Evolutionary conservation across 1,139 yeast genomes (phyloP), one percentile per base, ranked within the genome.

Genomic region (Yamadazyma triangularis): DNA sequence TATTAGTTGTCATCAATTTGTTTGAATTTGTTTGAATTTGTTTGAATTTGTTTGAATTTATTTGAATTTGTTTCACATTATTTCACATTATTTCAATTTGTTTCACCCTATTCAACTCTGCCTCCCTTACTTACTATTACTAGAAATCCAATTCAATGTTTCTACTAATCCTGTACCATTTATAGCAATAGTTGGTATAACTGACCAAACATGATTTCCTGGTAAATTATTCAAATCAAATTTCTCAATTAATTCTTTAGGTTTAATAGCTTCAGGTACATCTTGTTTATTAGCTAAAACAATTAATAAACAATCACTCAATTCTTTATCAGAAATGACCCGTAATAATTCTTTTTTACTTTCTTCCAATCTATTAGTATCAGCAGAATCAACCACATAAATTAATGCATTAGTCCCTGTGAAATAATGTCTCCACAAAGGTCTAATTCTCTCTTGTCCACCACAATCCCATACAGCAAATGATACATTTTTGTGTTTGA

Each of bases 391-490:
- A 35, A 89, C 84, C 32, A 89, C 96, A 56, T 85, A 89, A 35
- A 89, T 86, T 39, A 89, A 70, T n/a, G 95, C 96, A 50, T 87
- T 85, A 3, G 96, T 86, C 19, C 95, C 95, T 9, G 95, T 85
- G 59, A 83, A 87, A 59, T 88, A 89, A 54, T 88, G 96, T 57
- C 96, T 77, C 96, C 97, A 88, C 32, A 88, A 67, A 0, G 95
- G 95, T 50, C 95, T 73, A 44, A 86, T 77, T 56, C 94, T 70
- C 49, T 86, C 94, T 61, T 87, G 96, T 55, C 95, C 96, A 61
- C 96, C 96, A 36, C 93, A 93, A 58, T 88, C 96, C 96, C 96
- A 89, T 45, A 91, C 93, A 40, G 91, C 91, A 68, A 88, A 87
- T 38, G 85, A 79, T 39, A 88, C 80, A 56, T 86, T 86, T 56